Evolutionary conservation across 2,329 filamentous ascomycete genomes (phyloP), one percentile per base, ranked within the genome.

Genomic region (Bisporella sp.): DNA sequence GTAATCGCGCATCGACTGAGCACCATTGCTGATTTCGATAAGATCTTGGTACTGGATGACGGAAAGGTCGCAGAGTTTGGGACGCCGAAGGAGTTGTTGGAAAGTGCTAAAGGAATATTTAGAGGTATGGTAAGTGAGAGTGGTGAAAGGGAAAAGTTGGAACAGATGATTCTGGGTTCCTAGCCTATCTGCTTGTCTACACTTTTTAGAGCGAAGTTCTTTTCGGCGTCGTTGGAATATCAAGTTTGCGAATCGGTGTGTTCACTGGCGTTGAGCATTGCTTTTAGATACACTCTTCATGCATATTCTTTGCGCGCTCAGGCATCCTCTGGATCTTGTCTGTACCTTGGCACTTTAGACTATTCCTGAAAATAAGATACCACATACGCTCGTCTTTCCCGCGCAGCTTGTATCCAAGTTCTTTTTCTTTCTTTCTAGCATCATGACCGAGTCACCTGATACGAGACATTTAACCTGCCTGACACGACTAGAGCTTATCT

Each of bases 1-100:
- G 85, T 89, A 13, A 89, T 90, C 63, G 86, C 86, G 21, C 87
- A 90, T 62, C 76, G 86, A 2, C 71, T 90, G 46, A 86, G 82
- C 64, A 89, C 86, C 0, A 87, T 90, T 67, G 84, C 81, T 4
- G 85, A 89, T 65, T 89, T 89, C 62, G 85, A 89, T 64, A 76
- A 79, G 53, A 85, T 89, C 51, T 71, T 89, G 8, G 85, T 90
- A 5, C 71, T 90, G 55, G 79, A 78, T 50, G 84, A 85, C 33
- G 85, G 86, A 0, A 69, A 68, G 41, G 84, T 84, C 0, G 78
- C 80, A 12, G 86, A 89, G 68, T 87, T 78, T 65, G 85, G 84
- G 4, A 72, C 71, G 5, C 85, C 85, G 1, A 71, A 64, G 57
- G 79, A 85, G 60, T 80, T 84, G 74, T 70, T 72, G 47, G 60